These are phyloP conservation scores for Chlorella sp. DNA, from an alignment of 139 green algal species.

Conservation along the genomic window DNA sequence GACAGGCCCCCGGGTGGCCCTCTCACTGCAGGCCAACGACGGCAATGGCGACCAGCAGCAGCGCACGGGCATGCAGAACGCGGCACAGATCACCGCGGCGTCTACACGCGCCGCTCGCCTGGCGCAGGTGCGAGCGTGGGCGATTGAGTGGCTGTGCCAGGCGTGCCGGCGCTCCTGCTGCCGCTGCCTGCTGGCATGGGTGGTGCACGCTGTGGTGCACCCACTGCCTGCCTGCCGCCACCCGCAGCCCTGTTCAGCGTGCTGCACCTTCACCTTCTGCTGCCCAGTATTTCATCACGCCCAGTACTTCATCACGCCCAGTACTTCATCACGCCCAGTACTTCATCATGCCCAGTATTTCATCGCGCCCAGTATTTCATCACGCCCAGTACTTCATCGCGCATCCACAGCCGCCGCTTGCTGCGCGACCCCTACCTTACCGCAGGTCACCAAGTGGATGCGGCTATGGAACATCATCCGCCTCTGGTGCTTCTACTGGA, in stretches of 20 bases:
- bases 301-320: too few relatives aligned
- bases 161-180: neutral
- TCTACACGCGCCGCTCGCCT: conserved; percentile 31
- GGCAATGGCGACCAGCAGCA: conserved; percentile 28
- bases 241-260: neutral
- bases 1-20: too few relatives aligned
- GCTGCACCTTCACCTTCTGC: neutral
- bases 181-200: neutral
- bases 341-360: too few relatives aligned
- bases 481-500: conserved; percentile 20
- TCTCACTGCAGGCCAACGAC: conserved; percentile 27
- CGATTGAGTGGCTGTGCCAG: neutral
- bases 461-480: conserved; percentile 23
- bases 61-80: conserved; percentile 18
- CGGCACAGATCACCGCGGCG: conserved; percentile 22
- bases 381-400: too few relatives aligned
- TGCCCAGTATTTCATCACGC: too few relatives aligned
- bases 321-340: too few relatives aligned
- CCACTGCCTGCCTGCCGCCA: neutral
- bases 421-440: too few relatives aligned
- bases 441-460: conserved; percentile 34
- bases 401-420: too few relatives aligned
- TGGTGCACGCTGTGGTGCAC: neutral
- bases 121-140: conserved; percentile 7
- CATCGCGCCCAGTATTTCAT: too few relatives aligned